Conservation (phyloP, 352 stramenopile species). For the Pythium coloratum region DNA sequence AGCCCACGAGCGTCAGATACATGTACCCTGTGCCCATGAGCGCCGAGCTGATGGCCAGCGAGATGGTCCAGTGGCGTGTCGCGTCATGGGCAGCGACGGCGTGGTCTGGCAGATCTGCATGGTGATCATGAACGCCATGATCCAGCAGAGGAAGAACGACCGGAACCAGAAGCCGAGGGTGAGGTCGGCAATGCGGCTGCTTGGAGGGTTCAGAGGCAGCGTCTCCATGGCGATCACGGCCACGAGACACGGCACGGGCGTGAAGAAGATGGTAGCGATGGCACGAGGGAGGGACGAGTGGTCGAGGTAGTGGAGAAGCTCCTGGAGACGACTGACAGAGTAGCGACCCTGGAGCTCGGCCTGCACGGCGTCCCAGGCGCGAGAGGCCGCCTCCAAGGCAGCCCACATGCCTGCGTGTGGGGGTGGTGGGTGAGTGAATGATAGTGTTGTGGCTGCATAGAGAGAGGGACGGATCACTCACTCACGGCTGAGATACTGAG, state of each 20-base stretch:
- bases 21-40: constrained; percentile 2
- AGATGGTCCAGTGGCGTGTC: constrained; percentile 1
- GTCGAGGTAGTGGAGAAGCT: background rate
- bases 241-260: background rate
- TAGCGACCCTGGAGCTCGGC: constrained; percentile 2
- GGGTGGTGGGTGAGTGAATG: no score
- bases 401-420: background rate
- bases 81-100: constrained; percentile 1
- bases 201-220: background rate
- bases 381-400: background rate
- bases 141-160: background rate
- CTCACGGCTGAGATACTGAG: no score
- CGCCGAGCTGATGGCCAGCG: background rate
- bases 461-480: no score
- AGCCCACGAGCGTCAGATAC: constrained; percentile 4
- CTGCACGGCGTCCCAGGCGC: constrained; percentile 1
- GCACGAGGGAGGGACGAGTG: background rate
- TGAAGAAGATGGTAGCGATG: background rate
- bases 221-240: background rate
- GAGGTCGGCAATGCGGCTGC: background rate
- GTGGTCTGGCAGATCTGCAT: constrained; percentile 2
- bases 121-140: constrained; percentile 9
- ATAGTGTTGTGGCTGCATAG: no score
- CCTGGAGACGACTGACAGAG: background rate
- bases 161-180: constrained; percentile 5